phyloP scores from a whole-genome alignment of 441 rosid genomes.

The Syzygium syzygioides region DNA sequence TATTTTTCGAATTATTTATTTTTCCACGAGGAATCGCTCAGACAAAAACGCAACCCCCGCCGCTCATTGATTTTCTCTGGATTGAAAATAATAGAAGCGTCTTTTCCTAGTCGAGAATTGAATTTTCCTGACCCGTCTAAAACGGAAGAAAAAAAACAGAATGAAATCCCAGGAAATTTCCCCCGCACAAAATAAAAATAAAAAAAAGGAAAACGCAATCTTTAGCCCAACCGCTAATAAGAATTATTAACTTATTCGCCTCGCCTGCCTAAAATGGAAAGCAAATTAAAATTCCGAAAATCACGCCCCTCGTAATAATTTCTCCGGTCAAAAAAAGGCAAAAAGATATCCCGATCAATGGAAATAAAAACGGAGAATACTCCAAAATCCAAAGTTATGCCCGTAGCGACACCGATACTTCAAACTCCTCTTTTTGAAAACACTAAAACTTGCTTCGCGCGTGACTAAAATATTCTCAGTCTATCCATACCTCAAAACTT shows the following conservation, averaged over 20 bases:
- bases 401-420: rapidly evolving
- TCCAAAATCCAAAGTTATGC: not conserved
- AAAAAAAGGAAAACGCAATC: not conserved
- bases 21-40: not conserved
- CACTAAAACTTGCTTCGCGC: not conserved
- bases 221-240: not conserved
- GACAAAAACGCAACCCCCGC: not conserved
- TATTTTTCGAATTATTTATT: no score
- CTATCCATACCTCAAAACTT: no score
- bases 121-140: not conserved
- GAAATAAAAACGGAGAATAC: not conserved
- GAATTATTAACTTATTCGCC: not conserved
- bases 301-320: not conserved
- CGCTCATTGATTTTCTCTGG: not conserved
- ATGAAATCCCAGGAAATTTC: not conserved
- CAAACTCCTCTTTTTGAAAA: no score
- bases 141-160: no score
- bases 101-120: not conserved
- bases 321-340: not conserved
- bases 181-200: not conserved
- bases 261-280: not conserved
- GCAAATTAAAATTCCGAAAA: not conserved
- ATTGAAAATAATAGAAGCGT: not conserved
- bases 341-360: not conserved
- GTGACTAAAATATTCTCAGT: no score